Conservation (phyloP, 2,329 filamentous ascomycete genomes). For the Ophiostoma populinum region DNA sequence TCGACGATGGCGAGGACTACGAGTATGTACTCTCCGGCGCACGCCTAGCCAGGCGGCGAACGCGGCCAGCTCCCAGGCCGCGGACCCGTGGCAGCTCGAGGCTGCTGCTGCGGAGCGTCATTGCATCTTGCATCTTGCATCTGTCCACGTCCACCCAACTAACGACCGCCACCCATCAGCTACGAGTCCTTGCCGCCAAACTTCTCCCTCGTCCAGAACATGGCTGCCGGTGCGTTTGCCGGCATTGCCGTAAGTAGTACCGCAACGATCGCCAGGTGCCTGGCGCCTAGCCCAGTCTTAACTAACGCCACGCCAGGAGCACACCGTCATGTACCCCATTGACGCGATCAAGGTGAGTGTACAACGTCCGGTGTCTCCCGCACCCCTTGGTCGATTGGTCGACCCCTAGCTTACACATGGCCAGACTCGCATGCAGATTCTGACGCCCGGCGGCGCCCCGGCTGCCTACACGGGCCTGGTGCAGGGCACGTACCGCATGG, state of each 20-base stretch:
- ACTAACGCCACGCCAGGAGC: constrained; percentile 44
- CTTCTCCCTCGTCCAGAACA: constrained; percentile 86
- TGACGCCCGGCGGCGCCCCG: constrained; percentile 65
- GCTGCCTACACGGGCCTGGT: constrained; percentile 75
- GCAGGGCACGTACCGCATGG: constrained; percentile 85
- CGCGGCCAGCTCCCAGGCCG: too few relatives aligned
- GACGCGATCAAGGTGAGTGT: constrained; percentile 86
- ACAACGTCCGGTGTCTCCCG: neutral
- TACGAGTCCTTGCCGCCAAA: constrained; percentile 92
- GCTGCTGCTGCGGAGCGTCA: too few relatives aligned
- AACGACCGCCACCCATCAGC: constrained; percentile 22
- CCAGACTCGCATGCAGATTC: constrained; percentile 94
- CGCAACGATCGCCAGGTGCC: neutral
- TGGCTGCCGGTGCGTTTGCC: constrained; percentile 90
- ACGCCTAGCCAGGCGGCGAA: too few relatives aligned
- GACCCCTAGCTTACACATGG: constrained; percentile 9
- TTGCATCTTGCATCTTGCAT: too few relatives aligned
- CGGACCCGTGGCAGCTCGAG: too few relatives aligned
- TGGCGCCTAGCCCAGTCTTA: neutral
- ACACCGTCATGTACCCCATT: constrained; percentile 97
- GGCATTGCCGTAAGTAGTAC: constrained; percentile 66
- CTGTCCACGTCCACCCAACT: too few relatives aligned
- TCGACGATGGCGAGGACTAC: constrained; percentile 48
- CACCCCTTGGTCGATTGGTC: neutral
- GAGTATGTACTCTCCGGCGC: constrained; percentile 32